These are phyloP conservation scores for Aspergillus fumigatus DNA, from an alignment of 2,329 filamentous ascomycete species.

Conservation along the genomic window DNA sequence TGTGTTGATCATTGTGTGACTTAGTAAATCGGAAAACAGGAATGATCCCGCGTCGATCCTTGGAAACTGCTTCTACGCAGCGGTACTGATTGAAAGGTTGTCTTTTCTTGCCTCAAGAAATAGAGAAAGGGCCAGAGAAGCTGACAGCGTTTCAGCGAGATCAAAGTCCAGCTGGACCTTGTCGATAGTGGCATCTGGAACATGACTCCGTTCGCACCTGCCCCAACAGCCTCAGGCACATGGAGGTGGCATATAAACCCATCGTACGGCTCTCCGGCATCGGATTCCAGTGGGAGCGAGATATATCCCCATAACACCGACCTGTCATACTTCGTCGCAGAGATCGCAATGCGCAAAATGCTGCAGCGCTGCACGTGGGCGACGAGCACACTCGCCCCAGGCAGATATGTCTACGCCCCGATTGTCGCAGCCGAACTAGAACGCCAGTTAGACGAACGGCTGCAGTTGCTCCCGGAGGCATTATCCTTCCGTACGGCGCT, in stretches of 20 bases:
- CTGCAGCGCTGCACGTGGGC: constrained; percentile 1
- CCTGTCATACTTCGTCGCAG: constrained; percentile 8
- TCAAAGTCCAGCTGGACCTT: constrained; percentile 5
- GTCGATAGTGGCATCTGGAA: constrained; percentile 7
- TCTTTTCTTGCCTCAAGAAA: too few relatives aligned
- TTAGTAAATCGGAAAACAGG: background rate
- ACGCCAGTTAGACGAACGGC: too few relatives aligned
- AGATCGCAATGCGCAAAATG: constrained; percentile 11
- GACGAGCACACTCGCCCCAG: too few relatives aligned
- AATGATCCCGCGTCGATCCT: background rate
- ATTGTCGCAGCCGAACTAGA: too few relatives aligned
- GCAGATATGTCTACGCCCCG: too few relatives aligned
- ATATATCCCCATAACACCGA: background rate
- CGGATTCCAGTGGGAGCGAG: too few relatives aligned
- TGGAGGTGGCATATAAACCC: background rate
- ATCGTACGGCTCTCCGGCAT: too few relatives aligned
- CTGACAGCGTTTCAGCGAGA: constrained; percentile 1
- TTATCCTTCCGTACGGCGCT: too few relatives aligned
- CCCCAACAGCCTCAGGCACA: background rate
- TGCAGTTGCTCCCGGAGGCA: too few relatives aligned
- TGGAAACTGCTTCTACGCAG: constrained; percentile 6
- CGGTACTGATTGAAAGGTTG: constrained; percentile 9
- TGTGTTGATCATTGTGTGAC: too few relatives aligned
- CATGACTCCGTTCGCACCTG: background rate
- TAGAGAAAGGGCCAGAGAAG: too few relatives aligned